Conservation (phyloP, 2,329 filamentous ascomycete species). For the Cercospora zeae-maydis region DNA sequence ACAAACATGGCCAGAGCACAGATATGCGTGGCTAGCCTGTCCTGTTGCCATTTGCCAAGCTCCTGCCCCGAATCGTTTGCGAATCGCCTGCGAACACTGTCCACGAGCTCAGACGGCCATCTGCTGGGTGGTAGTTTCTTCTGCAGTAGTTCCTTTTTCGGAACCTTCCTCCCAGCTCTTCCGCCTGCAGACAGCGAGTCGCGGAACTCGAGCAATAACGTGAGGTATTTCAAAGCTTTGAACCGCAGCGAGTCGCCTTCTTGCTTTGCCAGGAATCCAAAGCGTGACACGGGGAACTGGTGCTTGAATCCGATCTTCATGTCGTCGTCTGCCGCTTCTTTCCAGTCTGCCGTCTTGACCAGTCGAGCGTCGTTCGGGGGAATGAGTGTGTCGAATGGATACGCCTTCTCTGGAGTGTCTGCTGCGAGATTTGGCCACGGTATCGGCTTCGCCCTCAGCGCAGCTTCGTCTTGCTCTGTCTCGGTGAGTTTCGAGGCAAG, state of each 20-base stretch:
- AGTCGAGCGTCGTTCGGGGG: constrained; percentile 63
- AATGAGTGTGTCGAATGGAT: constrained; percentile 63
- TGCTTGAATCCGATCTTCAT: constrained; percentile 52
- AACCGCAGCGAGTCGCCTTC: constrained; percentile 45
- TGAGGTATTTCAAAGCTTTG: constrained; percentile 49
- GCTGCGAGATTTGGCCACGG: constrained; percentile 67
- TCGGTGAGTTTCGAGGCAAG: constrained; percentile 64
- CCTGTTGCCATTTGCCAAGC: constrained; percentile 68
- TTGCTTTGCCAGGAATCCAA: constrained; percentile 56
- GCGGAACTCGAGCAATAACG: constrained; percentile 49
- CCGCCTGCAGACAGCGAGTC: constrained; percentile 36
- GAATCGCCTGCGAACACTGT: constrained; percentile 67
- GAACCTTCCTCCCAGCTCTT: constrained; percentile 49
- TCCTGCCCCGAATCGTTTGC: constrained; percentile 53
- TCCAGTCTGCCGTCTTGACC: constrained; percentile 71
- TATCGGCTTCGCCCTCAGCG: constrained; percentile 68
- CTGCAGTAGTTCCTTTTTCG: constrained; percentile 59
- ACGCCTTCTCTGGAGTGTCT: constrained; percentile 67
- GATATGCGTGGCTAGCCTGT: constrained; percentile 70
- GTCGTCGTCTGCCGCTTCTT: constrained; percentile 56
- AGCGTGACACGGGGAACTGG: constrained; percentile 62
- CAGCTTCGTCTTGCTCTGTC: constrained; percentile 57
- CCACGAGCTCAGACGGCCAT: constrained; percentile 59
- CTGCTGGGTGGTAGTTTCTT: constrained; percentile 48
- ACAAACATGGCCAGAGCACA: constrained; percentile 68